Percentiles rank a stretch among this genome's conserved stretches.
phyloP scores from a whole-genome alignment of 2,329 filamentous ascomycete species.

The Sclerotinia minor region DNA sequence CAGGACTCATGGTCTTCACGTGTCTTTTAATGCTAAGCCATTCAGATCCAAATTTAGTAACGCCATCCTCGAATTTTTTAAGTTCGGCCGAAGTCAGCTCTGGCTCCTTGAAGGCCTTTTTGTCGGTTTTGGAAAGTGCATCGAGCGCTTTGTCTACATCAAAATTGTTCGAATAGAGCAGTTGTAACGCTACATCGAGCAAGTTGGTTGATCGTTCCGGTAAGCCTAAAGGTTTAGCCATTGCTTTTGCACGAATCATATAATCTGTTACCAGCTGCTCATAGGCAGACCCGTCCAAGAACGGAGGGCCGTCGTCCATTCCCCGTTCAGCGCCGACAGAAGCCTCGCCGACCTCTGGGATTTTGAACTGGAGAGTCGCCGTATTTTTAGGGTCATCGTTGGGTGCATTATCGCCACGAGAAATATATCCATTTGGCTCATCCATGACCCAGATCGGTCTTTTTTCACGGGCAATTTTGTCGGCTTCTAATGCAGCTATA shows the following conservation, averaged over 20 bases:
- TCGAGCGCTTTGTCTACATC: slow-evolving; percentile 69
- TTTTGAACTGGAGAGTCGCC: slow-evolving; percentile 74
- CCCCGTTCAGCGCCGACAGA: slow-evolving; percentile 44
- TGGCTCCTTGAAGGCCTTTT: slow-evolving; percentile 79
- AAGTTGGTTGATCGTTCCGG: slow-evolving; percentile 80
- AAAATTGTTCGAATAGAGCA: slow-evolving; percentile 72
- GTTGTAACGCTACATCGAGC: slow-evolving; percentile 76
- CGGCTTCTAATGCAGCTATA: slow-evolving; percentile 74
- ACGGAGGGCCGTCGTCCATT: slow-evolving; percentile 41
- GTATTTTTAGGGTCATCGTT: slow-evolving; percentile 74
- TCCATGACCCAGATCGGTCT: slow-evolving; percentile 94
- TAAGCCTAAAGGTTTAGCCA: slow-evolving; percentile 62
- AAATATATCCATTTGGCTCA: slow-evolving; percentile 81
- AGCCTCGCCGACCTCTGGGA: slow-evolving; percentile 56
- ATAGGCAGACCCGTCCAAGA: slow-evolving; percentile 39
- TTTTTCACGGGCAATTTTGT: slow-evolving; percentile 75
- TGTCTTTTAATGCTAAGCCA: slow-evolving; percentile 79
- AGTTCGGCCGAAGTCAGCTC: slow-evolving; percentile 74
- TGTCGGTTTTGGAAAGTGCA: slow-evolving; percentile 66
- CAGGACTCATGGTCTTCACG: slow-evolving; percentile 77
- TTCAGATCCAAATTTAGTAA: slow-evolving; percentile 88
- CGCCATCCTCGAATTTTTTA: slow-evolving; percentile 89
- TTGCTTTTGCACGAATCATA: slow-evolving; percentile 61
- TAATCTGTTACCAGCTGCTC: slow-evolving; percentile 69
- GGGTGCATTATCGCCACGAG: slow-evolving; percentile 74